A percentile compares a stretch with the other conserved stretches of the same genome.
Evolutionary conservation across 1,284 basidiomycete genomes (phyloP).

Genomic region (Rhodotorula sp.): DNA sequence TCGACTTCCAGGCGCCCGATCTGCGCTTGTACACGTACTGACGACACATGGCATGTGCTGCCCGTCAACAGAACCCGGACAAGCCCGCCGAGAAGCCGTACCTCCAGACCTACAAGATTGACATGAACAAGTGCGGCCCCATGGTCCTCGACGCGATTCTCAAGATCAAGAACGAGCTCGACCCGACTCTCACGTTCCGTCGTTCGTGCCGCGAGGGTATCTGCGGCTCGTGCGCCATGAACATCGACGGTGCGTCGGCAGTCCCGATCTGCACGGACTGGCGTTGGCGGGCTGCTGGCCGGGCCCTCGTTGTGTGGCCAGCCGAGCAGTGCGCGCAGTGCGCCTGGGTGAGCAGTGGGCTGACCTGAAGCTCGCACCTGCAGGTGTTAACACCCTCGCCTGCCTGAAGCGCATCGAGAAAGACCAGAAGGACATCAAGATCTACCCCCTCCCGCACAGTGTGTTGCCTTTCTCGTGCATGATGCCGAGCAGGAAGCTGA

Average conservation of each 20-base stretch:
- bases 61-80: conserved; percentile 76
- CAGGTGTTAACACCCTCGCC: conserved; percentile 78
- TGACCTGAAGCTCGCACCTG: neutral
- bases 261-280: too few relatives aligned
- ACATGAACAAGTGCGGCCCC: conserved; percentile 91
- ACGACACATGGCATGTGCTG: too few relatives aligned
- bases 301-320: neutral
- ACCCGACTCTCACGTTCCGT: conserved; percentile 94
- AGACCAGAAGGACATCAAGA: conserved; percentile 75
- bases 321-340: neutral
- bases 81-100: conserved; percentile 87
- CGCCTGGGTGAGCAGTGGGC: neutral
- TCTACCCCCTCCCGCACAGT: conserved; percentile 99
- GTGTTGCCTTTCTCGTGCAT: conserved; percentile 50
- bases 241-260: conserved; percentile 79
- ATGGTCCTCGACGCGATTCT: conserved; percentile 96
- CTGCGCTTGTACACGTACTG: too few relatives aligned
- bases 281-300: neutral
- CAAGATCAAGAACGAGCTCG: conserved; percentile 99
- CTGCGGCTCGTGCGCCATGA: conserved; percentile 98
- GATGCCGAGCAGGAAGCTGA: neutral
- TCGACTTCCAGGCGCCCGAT: neutral
- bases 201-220: conserved; percentile 97
- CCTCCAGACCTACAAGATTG: conserved; percentile 87
- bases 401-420: conserved; percentile 95